These are phyloP conservation scores for Solanum verrucosum DNA, from an alignment of 257 asterid species.

Conservation along the genomic window DNA sequence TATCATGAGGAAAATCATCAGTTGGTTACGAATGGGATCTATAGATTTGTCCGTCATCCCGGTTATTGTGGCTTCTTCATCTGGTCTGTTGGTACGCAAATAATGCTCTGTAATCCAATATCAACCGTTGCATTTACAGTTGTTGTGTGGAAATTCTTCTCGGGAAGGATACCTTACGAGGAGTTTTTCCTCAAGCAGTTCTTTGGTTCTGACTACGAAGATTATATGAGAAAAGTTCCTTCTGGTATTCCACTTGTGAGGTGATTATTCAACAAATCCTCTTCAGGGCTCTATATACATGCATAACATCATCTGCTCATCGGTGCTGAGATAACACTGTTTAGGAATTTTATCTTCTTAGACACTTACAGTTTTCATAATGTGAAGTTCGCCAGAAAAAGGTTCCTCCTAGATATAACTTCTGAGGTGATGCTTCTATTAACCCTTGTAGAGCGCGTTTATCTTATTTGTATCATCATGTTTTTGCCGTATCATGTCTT, in stretches of 20 bases:
- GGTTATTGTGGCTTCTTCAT: constrained; percentile 52
- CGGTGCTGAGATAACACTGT: not conserved
- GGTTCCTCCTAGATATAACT: not conserved
- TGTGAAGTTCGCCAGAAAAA: not conserved
- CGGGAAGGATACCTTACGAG: constrained; percentile 64
- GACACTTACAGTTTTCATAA: not conserved
- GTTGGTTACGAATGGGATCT: constrained; percentile 69
- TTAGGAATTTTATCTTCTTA: not conserved
- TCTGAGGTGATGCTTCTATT: not conserved
- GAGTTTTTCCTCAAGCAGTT: constrained; percentile 77
- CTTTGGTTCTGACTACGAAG: constrained; percentile 60
- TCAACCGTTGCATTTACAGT: constrained; percentile 47
- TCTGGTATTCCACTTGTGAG: constrained; percentile 83
- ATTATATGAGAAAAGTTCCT: constrained; percentile 43
- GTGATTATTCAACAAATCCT: constrained; percentile 3
- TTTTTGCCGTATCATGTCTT: not conserved
- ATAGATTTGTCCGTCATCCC: constrained; percentile 60
- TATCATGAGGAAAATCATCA: constrained; percentile 58
- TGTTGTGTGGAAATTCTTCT: constrained; percentile 77
- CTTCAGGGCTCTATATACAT: not conserved
- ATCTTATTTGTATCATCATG: not conserved
- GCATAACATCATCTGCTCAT: not conserved
- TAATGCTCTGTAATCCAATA: constrained; percentile 78
- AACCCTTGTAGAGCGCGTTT: not conserved
- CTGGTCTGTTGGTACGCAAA: constrained; percentile 34